These are phyloP conservation scores for Dictyostelium brefeldianum DNA, from an alignment of 78 protist genomes.

Conservation along the genomic window DNA sequence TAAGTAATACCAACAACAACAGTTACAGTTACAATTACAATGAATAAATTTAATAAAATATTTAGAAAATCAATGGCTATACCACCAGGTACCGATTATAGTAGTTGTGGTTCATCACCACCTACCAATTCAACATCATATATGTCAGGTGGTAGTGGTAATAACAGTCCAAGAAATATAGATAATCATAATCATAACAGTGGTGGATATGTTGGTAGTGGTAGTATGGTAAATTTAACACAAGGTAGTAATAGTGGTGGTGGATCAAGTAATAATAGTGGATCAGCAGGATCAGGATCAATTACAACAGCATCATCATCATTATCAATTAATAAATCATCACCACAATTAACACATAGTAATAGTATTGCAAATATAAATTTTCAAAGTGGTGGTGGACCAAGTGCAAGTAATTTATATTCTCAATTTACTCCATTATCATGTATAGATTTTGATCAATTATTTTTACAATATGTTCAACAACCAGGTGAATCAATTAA, in stretches of 20 bases:
- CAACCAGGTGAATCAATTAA: constrained; percentile 14
- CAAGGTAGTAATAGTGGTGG: neutral
- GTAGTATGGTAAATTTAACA: neutral
- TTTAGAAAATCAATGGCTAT: constrained; percentile 18
- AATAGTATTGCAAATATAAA: neutral
- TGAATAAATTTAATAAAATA: constrained; percentile 33
- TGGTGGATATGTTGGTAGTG: neutral
- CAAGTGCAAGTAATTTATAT: constrained; percentile 2
- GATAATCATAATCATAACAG: neutral
- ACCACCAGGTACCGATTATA: neutral
- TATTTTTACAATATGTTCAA: neutral
- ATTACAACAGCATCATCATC: neutral
- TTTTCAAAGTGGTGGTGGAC: neutral
- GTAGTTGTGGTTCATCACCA: neutral
- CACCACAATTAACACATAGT: neutral
- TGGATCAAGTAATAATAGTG: neutral
- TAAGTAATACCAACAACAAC: too few relatives aligned
- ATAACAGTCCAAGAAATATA: neutral
- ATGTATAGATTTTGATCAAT: constrained; percentile 40
- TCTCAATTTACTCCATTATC: constrained; percentile 23
- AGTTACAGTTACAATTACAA: too few relatives aligned
- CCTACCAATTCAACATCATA: neutral
- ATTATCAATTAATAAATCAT: neutral
- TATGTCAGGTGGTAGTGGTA: neutral
- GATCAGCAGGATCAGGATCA: neutral